Evolutionary conservation across 225 moss, liverwort and hornwort genomes (phyloP), one percentile per base, ranked within the genome.

Genomic region (Marchantia paleacea): DNA sequence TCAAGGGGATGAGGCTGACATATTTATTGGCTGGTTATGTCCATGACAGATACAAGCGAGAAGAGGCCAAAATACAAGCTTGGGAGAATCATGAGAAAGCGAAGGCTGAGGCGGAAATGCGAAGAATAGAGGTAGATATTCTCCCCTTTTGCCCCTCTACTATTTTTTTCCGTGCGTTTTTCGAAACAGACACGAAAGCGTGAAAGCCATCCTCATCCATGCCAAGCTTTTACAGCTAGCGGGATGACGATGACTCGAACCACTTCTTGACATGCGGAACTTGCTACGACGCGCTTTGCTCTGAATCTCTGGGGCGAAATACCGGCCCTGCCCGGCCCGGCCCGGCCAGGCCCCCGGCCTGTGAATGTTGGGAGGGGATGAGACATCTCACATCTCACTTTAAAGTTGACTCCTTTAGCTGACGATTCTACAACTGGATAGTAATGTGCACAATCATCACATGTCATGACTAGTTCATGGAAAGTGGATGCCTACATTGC

Each of bases 31-130:
- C 30, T 19, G 69, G 52, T 22, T 0, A 39, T 72, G 20, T 68
- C 63, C 22, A 54, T 69, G 74, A 18, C 86, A 97, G 96, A 81
- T 95, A 82, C 58, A 86, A 91, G 55, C 87, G 91, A 79, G 97
- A 95, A 78, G 95, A 95, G 86, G 92, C 91, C 47, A 93, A 87
- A 86, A 95, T 95, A 54, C 89, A 90, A 76, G 90, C 93, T 39
- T 99, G 95, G 97, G 97, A 99, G 79, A 93, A 91, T 78, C 93
- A 87, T 68, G 91, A 99, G 65, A 94, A 88, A 81, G 89, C 89
- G 16, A 99, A 95, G 84, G 97, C 97, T 48, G 91, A 94, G 81
- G 87, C 91, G 49, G 87, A 92, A 76, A 90, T 95, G 90, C 90
- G 90, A 79, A 99, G 90, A 88, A 87, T 85, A 62, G 97, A 99